Conservation (phyloP, 2,329 filamentous ascomycete species). For the Pseudocercospora eumusae region DNA sequence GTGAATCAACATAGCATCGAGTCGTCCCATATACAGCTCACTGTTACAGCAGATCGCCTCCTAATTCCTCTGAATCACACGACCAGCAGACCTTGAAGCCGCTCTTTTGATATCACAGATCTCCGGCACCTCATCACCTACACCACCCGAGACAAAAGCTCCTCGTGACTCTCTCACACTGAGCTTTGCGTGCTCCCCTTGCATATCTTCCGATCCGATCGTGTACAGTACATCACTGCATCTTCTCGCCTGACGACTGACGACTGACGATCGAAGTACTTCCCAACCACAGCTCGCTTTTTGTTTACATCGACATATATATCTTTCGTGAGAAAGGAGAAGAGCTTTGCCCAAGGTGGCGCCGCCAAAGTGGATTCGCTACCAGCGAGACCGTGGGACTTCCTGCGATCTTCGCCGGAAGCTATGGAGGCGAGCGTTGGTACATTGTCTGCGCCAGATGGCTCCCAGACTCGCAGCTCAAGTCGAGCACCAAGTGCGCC, state of each 20-base stretch:
- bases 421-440: conserved; percentile 30
- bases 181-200: conserved; percentile 12
- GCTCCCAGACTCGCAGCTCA: conserved; percentile 27
- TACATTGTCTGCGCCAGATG: conserved; percentile 25
- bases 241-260: conserved; percentile 8
- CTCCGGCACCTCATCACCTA: conserved; percentile 12
- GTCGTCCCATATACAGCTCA: conserved; percentile 19
- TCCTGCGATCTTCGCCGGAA: conserved; percentile 28
- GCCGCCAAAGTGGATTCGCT: conserved; percentile 39
- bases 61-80: conserved; percentile 15
- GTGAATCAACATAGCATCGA: conserved; percentile 20
- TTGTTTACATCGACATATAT: not conserved
- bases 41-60: conserved; percentile 2
- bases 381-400: conserved; percentile 38
- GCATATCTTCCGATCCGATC: conserved; percentile 11
- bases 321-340: conserved; percentile 5
- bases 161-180: conserved; percentile 23
- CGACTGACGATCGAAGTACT: conserved; percentile 5
- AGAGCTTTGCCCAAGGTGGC: conserved; percentile 21
- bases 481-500: conserved; percentile 33
- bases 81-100: conserved; percentile 20
- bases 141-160: conserved; percentile 26
- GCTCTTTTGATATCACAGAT: conserved; percentile 12
- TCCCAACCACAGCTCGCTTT: not conserved
- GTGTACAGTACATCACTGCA: conserved; percentile 13